Evolutionary conservation across 345 rosid species (phyloP).

Genomic region (Salix exigua): DNA sequence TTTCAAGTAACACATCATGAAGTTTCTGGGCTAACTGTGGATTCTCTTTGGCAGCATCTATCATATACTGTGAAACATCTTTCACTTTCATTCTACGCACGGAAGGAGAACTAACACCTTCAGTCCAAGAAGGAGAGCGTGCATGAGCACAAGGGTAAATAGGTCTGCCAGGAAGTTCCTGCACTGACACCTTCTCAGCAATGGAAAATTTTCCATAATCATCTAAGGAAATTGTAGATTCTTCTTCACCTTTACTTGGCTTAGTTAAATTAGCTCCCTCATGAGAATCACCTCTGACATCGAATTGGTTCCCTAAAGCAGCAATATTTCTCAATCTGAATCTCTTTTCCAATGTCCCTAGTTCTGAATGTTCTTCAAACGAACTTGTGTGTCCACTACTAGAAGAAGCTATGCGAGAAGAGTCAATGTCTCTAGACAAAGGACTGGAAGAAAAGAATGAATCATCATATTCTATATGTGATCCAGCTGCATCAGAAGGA

Average conservation of each 20-base stretch:
- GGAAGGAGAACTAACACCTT: constrained; percentile 90
- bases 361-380: constrained; percentile 54
- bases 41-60: constrained; percentile 94
- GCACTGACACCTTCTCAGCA: constrained; percentile 28
- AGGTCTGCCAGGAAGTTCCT: constrained; percentile 42
- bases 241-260: constrained; percentile 33
- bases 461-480: constrained; percentile 61
- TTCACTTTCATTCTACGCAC: constrained; percentile 80
- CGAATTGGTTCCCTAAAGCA: constrained; percentile 39
- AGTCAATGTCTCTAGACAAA: constrained; percentile 55
- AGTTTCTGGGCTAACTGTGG: constrained; percentile 87
- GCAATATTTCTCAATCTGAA: constrained; percentile 35
- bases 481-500: constrained; percentile 77
- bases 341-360: constrained; percentile 51
- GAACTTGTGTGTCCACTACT: constrained; percentile 64
- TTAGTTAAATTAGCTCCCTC: constrained; percentile 23
- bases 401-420: constrained; percentile 60
- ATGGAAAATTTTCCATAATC: constrained; percentile 29
- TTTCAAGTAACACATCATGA: constrained; percentile 87
- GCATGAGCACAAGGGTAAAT: constrained; percentile 52
- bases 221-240: constrained; percentile 26
- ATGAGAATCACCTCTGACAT: constrained; percentile 34
- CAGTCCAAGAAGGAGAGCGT: constrained; percentile 95
- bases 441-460: constrained; percentile 62
- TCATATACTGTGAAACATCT: constrained; percentile 91